Evolutionary conservation across 2,329 filamentous ascomycete genomes (phyloP).

Genomic region (Coniochaeta pulveracea): DNA sequence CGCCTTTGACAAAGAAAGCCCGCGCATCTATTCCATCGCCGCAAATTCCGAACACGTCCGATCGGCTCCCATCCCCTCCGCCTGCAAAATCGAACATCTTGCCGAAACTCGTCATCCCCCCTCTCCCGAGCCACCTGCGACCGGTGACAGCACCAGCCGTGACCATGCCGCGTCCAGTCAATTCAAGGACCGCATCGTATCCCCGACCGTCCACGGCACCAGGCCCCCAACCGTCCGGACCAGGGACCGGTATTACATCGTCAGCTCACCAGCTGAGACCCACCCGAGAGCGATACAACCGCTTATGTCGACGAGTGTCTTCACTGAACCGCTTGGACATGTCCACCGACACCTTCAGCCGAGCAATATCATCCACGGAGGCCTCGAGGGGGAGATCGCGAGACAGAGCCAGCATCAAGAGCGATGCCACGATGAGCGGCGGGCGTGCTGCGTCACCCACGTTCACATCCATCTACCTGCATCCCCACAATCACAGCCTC

Average conservation of each 20-base stretch:
- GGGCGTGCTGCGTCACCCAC: slow-evolving; percentile 10
- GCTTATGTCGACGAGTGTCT: slow-evolving; percentile 3
- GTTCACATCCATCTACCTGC: slow-evolving; percentile 20
- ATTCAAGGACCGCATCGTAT: too few species aligned
- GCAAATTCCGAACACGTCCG: slow-evolving; percentile 7
- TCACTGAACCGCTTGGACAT: background rate
- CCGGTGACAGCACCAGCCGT: background rate
- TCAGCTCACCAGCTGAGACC: slow-evolving; percentile 8
- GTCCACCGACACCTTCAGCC: background rate
- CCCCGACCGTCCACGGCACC: slow-evolving; percentile 6
- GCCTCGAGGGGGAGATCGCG: background rate
- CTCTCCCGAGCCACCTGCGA: slow-evolving; percentile 6
- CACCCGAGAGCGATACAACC: slow-evolving; percentile 8
- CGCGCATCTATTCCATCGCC: background rate
- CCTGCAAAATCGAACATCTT: slow-evolving; percentile 15
- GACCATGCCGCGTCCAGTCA: too few species aligned
- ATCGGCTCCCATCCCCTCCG: slow-evolving; percentile 14
- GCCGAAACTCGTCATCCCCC: slow-evolving; percentile 14
- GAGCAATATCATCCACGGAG: background rate
- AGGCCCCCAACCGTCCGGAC: slow-evolving; percentile 8
- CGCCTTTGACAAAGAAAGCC: background rate
- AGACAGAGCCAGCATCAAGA: background rate
- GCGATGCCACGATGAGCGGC: background rate
- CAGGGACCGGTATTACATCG: slow-evolving; percentile 20
- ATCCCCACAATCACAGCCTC: too few species aligned